A percentile compares a stretch with the other conserved stretches of the same genome.
Conservation (phyloP, 331 rosid genomes). For the Rosa hybrid region DNA sequence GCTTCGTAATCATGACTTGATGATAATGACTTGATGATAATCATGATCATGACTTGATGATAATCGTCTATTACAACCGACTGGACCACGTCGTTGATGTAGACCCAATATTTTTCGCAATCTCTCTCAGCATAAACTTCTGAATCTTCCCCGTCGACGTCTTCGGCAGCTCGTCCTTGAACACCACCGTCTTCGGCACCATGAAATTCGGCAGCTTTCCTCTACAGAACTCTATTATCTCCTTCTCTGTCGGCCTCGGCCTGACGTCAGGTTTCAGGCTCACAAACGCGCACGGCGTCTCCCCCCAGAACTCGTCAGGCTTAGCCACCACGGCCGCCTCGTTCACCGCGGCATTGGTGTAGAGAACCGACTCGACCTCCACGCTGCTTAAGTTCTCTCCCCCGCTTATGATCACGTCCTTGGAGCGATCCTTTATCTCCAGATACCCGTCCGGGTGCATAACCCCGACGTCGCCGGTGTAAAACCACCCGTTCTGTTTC, state of each 20-base stretch:
- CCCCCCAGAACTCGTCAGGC: conserved; percentile 3
- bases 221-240: conserved; percentile 43
- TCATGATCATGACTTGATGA: no score
- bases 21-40: no score
- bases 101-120: conserved; percentile 24
- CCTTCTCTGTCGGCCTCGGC: conserved; percentile 13
- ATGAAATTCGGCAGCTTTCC: conserved; percentile 46
- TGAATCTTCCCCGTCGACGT: conserved; percentile 65
- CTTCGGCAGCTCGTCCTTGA: conserved; percentile 52
- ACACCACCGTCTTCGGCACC: conserved; percentile 32
- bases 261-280: not conserved
- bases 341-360: not conserved
- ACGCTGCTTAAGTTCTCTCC: conserved; percentile 5
- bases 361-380: not conserved
- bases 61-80: not conserved
- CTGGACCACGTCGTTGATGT: not conserved
- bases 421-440: not conserved
- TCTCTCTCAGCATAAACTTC: conserved; percentile 46
- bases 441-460: not conserved
- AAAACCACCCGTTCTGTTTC: not conserved
- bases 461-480: not conserved
- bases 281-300: not conserved
- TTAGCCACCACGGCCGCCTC: not conserved
- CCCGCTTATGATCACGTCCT: conserved; percentile 4
- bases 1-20: no score